phyloP scores from a whole-genome alignment of 306 rosid species.

The Vigna hirtella region DNA sequence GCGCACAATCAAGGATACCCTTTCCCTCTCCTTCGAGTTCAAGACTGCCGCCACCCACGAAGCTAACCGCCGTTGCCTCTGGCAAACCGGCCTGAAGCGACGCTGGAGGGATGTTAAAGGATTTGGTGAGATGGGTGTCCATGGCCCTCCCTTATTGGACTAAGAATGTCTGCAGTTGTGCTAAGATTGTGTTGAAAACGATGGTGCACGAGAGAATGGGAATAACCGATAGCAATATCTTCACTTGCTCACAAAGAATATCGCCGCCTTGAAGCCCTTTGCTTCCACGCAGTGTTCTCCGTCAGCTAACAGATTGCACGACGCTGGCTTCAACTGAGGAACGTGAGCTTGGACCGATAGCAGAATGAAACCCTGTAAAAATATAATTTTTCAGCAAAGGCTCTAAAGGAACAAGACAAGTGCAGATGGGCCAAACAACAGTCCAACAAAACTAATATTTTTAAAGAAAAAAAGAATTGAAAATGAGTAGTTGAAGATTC shows the following conservation, averaged over 20 bases:
- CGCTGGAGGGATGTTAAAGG: constrained; percentile 86
- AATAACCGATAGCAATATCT: constrained; percentile 73
- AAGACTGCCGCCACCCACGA: too few relatives aligned
- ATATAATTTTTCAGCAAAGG: too few relatives aligned
- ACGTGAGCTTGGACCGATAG: constrained; percentile 95
- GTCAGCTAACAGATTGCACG: constrained; percentile 54
- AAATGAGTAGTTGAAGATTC: neutral
- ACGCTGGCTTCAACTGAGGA: constrained; percentile 79
- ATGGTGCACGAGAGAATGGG: constrained; percentile 97
- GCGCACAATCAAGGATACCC: too few relatives aligned
- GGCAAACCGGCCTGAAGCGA: constrained; percentile 67
- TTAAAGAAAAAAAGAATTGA: neutral
- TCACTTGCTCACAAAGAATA: constrained; percentile 82
- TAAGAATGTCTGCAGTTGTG: constrained; percentile 97
- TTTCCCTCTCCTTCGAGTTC: too few relatives aligned
- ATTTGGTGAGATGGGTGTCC: constrained; percentile 72
- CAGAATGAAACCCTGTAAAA: constrained; percentile 77
- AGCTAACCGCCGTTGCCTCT: too few relatives aligned
- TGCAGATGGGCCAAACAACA: neutral
- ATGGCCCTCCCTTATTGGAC: constrained; percentile 92
- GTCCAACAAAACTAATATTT: neutral
- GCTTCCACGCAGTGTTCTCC: constrained; percentile 72
- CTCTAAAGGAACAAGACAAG: neutral
- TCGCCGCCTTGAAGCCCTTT: constrained; percentile 72
- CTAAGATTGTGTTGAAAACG: constrained; percentile 91